Evolutionary conservation across 768 basidiomycete species (phyloP).

Genomic region (Astraeus odoratus): DNA sequence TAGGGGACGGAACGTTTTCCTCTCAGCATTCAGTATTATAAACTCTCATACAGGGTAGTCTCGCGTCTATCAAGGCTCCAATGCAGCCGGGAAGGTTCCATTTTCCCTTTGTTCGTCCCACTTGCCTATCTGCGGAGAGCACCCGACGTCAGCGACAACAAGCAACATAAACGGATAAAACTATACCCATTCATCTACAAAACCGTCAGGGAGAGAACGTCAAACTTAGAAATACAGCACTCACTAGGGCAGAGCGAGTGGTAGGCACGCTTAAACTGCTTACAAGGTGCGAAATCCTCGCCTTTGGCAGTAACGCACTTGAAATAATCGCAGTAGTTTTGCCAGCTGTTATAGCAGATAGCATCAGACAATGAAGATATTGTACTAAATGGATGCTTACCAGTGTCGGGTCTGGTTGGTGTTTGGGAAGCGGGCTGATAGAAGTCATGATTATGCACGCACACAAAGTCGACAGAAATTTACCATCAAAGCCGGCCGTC

Average conservation of each 20-base stretch:
- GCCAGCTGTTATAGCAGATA: slow-evolving; percentile 54
- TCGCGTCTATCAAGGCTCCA: slow-evolving; percentile 56
- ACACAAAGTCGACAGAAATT: slow-evolving; percentile 8
- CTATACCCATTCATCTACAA: slow-evolving; percentile 85
- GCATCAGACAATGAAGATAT: slow-evolving; percentile 1
- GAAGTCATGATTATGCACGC: slow-evolving; percentile 1
- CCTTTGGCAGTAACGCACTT: slow-evolving; percentile 96
- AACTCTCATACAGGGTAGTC: neutral
- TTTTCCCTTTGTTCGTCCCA: slow-evolving; percentile 95
- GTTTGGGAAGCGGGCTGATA: slow-evolving; percentile 79
- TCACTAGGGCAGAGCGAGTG: slow-evolving; percentile 95
- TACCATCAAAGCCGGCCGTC: slow-evolving; percentile 93
- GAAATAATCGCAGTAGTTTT: slow-evolving; percentile 98
- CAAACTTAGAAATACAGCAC: slow-evolving; percentile 29
- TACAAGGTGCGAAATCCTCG: slow-evolving; percentile 97
- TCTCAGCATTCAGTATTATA: neutral
- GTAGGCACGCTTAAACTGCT: slow-evolving; percentile 96
- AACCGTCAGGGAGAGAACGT: slow-evolving; percentile 6
- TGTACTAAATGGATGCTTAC: slow-evolving; percentile 36
- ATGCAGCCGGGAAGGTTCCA: slow-evolving; percentile 86
- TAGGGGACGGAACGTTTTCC: too few species aligned
- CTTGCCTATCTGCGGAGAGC: slow-evolving; percentile 55
- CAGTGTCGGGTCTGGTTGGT: slow-evolving; percentile 96
- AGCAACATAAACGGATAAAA: neutral
- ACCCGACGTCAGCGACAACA: slow-evolving; percentile 4